Percentiles rank a stretch among this genome's conserved stretches.
These are phyloP conservation scores for Cardamine occulta DNA, from an alignment of 345 rosid species.

Conservation along the genomic window DNA sequence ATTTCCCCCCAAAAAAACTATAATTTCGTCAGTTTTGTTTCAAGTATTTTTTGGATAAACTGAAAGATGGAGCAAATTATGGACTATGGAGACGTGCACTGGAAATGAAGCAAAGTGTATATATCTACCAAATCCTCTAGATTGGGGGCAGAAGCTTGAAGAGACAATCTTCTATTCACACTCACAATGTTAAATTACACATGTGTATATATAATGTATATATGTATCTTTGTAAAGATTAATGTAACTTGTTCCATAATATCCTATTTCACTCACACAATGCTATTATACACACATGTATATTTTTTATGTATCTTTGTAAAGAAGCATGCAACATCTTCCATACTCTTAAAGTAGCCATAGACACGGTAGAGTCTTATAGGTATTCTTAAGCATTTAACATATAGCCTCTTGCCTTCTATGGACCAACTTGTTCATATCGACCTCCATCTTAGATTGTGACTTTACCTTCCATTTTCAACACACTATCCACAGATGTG, in stretches of 20 bases:
- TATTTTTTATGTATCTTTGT: conserved; percentile 7
- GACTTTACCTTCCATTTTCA: conserved; percentile 39
- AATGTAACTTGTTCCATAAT: conserved; percentile 8
- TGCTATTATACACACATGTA: conserved; percentile 2
- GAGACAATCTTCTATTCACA: conserved; percentile 23
- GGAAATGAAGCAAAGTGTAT: conserved; percentile 34
- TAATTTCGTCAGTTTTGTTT: not conserved
- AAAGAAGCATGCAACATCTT: conserved; percentile 43
- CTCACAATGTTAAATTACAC: conserved; percentile 29
- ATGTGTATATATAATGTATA: conserved; percentile 17
- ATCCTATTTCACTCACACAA: conserved; percentile 17
- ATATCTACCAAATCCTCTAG: conserved; percentile 43
- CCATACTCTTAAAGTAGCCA: conserved; percentile 43
- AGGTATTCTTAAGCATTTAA: conserved; percentile 42
- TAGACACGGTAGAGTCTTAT: conserved; percentile 25
- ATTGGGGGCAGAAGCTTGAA: conserved; percentile 32
- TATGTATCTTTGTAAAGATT: not conserved
- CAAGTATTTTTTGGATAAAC: conserved; percentile 11
- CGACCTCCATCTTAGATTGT: conserved; percentile 33
- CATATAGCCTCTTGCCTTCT: conserved; percentile 47
- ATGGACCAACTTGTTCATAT: conserved; percentile 42
- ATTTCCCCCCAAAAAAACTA: not conserved
- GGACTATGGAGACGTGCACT: conserved; percentile 44
- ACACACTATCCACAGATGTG: conserved; percentile 31
- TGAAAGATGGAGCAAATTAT: conserved; percentile 38